These are phyloP conservation scores for Blastobotrys peoriensis DNA, from an alignment of 805 yeast genomes.

Conservation along the genomic window DNA sequence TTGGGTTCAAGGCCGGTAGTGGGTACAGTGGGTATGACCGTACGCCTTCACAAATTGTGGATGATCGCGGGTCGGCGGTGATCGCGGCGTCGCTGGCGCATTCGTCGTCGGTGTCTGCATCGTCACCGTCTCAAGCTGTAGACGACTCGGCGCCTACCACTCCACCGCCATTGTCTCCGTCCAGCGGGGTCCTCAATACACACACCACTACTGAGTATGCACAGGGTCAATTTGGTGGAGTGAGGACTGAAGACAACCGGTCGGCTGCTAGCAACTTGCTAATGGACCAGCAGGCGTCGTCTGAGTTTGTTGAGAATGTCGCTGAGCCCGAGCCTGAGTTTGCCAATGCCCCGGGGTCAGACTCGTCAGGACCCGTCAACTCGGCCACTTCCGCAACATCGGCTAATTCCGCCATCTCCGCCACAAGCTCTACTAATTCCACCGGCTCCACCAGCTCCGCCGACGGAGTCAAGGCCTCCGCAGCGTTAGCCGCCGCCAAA, in stretches of 20 bases:
- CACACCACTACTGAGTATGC: not conserved
- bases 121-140: conserved; percentile 3
- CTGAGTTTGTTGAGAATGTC: not conserved
- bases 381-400: not conserved
- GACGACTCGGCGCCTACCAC: conserved; percentile 1
- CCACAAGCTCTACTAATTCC: no score
- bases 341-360: not conserved
- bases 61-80: not conserved
- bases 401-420: no score
- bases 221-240: not conserved
- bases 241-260: not conserved
- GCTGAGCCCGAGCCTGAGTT: not conserved
- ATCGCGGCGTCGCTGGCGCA: no score
- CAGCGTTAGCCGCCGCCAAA: no score
- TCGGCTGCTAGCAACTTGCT: not conserved
- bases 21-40: no score
- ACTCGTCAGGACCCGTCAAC: not conserved
- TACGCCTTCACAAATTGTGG: not conserved
- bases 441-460: no score
- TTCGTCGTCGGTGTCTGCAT: no score
- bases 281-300: not conserved
- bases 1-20: not conserved
- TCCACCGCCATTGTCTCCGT: not conserved
- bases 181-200: not conserved
- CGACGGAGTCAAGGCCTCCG: no score